Percentiles rank a stretch among this genome's conserved stretches.
Evolutionary conservation across 768 basidiomycete genomes (phyloP).

Genomic region (Amanita pallidorosea): DNA sequence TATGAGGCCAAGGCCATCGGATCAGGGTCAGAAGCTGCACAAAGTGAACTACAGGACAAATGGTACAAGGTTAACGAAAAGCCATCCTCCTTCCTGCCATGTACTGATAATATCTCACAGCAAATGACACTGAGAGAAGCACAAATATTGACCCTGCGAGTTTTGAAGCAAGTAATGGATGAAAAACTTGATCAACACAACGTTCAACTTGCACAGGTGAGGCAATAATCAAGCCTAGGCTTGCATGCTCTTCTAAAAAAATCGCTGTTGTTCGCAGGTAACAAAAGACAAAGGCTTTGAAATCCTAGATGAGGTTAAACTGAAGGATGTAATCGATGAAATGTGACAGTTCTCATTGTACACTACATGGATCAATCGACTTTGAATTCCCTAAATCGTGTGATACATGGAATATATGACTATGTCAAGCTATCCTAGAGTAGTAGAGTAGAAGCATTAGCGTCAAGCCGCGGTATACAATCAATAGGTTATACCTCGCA

Average conservation of each 20-base stretch:
- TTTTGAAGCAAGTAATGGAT: conserved; percentile 99
- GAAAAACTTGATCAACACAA: conserved; percentile 99
- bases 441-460: background rate
- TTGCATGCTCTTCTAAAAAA: background rate
- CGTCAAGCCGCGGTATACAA: too few relatives aligned
- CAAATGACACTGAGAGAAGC: conserved; percentile 88
- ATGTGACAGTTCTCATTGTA: conserved; percentile 39
- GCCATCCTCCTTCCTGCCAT: background rate
- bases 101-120: conserved; percentile 27
- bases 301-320: conserved; percentile 69
- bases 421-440: conserved; percentile 5
- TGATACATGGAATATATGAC: conserved; percentile 10
- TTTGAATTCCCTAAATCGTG: background rate
- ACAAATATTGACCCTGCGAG: conserved; percentile 73
- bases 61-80: conserved; percentile 70
- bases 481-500: conserved; percentile 42
- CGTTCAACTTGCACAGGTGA: conserved; percentile 86
- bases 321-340: conserved; percentile 79
- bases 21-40: conserved; percentile 94
- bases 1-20: conserved; percentile 99
- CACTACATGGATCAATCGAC: background rate
- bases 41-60: conserved; percentile 93
- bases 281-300: conserved; percentile 76
- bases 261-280: conserved; percentile 24
- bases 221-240: conserved; percentile 14